phyloP scores from a whole-genome alignment of 805 yeast genomes.

The Yamadazyma kitorensis region DNA sequence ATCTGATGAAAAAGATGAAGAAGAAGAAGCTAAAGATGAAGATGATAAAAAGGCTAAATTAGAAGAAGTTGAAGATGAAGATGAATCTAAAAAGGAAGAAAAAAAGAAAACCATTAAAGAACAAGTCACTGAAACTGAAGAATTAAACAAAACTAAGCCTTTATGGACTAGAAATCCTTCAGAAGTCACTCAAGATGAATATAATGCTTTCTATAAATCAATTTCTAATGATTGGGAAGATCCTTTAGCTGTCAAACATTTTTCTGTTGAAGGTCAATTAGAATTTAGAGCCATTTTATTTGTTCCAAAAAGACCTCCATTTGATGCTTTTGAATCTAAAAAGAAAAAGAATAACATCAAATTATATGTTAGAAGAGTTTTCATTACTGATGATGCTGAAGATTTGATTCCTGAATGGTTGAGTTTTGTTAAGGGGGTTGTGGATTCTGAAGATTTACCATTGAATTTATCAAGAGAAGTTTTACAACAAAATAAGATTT shows the following conservation, averaged over 20 bases:
- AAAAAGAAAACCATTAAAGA: conserved; percentile 91
- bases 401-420: conserved; percentile 99
- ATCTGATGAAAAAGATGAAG: conserved; percentile 33
- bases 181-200: conserved; percentile 96
- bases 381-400: conserved; percentile 99
- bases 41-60: conserved; percentile 75
- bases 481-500: conserved; percentile 99
- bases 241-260: conserved; percentile 98
- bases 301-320: conserved; percentile 99
- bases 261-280: conserved; percentile 99
- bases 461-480: conserved; percentile 99
- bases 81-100: conserved; percentile 63
- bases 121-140: conserved; percentile 93
- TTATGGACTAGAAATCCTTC: conserved; percentile 99
- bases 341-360: conserved; percentile 99
- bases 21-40: conserved; percentile 40
- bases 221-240: conserved; percentile 99
- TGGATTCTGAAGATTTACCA: conserved; percentile 99
- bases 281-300: conserved; percentile 98
- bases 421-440: conserved; percentile 97
- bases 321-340: conserved; percentile 95
- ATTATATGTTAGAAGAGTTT: conserved; percentile 98
- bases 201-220: conserved; percentile 98
- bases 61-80: conserved; percentile 73
- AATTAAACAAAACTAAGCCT: conserved; percentile 98